Evolutionary conservation across 2,329 filamentous ascomycete species (phyloP).

Genomic region (Botryotinia calthae): DNA sequence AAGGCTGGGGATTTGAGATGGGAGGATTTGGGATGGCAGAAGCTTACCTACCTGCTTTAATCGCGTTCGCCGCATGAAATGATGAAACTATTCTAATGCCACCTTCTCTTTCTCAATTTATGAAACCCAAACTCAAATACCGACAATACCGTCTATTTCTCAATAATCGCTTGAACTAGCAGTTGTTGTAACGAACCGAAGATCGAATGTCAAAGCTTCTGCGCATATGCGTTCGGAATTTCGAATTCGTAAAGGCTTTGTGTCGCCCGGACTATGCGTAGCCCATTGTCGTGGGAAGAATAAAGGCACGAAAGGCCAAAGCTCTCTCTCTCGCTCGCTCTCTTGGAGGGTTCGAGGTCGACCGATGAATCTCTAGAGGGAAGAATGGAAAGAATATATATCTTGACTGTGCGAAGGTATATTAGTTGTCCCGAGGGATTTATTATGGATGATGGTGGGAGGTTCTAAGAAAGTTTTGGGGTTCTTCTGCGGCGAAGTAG

Average conservation of each 20-base stretch:
- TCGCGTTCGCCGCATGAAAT: slow-evolving; percentile 27
- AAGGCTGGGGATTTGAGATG: not conserved
- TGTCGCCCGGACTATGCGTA: slow-evolving; percentile 35
- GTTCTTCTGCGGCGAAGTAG: slow-evolving; percentile 14
- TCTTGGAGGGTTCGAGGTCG: not conserved
- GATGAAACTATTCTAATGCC: slow-evolving; percentile 21
- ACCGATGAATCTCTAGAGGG: not conserved
- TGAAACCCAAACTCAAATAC: slow-evolving; percentile 25
- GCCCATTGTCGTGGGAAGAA: slow-evolving; percentile 35
- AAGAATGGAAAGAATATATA: slow-evolving; percentile 1
- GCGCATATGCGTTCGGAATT: slow-evolving; percentile 25
- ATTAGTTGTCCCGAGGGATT: not conserved
- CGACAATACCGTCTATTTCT: slow-evolving; percentile 32
- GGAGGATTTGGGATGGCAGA: not conserved
- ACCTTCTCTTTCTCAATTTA: slow-evolving; percentile 24
- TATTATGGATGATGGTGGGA: not conserved
- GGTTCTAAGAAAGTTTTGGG: not conserved
- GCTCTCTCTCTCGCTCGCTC: slow-evolving; percentile 18
- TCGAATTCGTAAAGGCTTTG: slow-evolving; percentile 30
- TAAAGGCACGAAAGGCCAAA: slow-evolving; percentile 26
- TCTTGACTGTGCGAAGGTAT: not conserved
- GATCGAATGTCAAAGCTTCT: slow-evolving; percentile 29
- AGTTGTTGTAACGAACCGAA: slow-evolving; percentile 27
- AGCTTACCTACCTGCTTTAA: slow-evolving; percentile 27
- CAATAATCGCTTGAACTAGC: slow-evolving; percentile 22